Base-by-base conservation (phyloP, 306 rosid genomes). In the Prunus mira region DNA sequence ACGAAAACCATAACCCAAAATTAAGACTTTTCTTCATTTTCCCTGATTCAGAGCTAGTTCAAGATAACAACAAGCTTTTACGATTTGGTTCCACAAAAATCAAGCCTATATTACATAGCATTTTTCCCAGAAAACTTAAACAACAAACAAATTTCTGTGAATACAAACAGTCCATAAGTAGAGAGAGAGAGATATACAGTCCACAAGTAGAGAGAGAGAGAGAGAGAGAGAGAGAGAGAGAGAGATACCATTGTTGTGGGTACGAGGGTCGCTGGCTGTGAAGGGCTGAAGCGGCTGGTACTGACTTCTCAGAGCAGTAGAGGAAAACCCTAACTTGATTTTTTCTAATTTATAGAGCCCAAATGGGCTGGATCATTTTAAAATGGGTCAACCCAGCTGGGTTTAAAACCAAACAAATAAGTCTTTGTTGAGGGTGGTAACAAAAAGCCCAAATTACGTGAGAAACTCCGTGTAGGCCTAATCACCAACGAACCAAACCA, bases 231-330 rank as follows among this genome's bases (percentile, higher is more conserved):
- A 32, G 38, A 32, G 6, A 61, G 22, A 43, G 60, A 13, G 43
- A 30, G 30, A 32, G 20, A 2, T 45, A 74, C 77, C 77, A 74
- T 74, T 32, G 69, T 60, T 46, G 57, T 1, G 68, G 57, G 10
- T 43, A 1, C 13, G 46, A 73, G 19, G 51, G 52, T 25, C 60
- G 49, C 69, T 60, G 69, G 60, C 69, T 74, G 69, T 61, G 77
- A 19, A 61, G 51, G 30, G 60, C 47, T 4, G 69, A 46, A 61
- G 32, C 49, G 77, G 77, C 60, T 60, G 47, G 2, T 45, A 46
- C 68, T 54, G 62, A 24, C 76, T 45, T 58, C 22, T 7, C 19
- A 0, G 47, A 6, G 30, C 60, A 73, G 12, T 73, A 6, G 60
- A 5, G 28, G 69, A 27, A 38, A 61, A 74, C 69, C 77, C 77